Conservation (phyloP, 257 asterid species). For the Salvia hispanica region DNA sequence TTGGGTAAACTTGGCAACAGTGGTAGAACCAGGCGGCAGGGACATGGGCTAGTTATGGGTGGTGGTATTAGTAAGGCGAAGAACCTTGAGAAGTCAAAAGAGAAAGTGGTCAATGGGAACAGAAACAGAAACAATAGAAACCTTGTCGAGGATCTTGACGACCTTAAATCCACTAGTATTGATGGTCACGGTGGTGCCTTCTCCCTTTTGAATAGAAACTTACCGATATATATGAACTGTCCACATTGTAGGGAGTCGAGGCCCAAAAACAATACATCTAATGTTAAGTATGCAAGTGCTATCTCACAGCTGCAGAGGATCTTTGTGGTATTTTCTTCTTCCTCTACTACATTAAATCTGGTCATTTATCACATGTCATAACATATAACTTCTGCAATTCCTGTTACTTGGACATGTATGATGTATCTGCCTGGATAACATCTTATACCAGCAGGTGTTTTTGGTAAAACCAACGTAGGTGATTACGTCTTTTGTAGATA, state of each 20-base stretch:
- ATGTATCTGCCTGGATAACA: slow-evolving; percentile 7
- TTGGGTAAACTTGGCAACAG: slow-evolving; percentile 56
- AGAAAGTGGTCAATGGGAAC: slow-evolving; percentile 51
- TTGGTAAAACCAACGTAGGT: neutral
- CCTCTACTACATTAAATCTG: slow-evolving; percentile 31
- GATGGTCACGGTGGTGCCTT: slow-evolving; percentile 55
- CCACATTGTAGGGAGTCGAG: slow-evolving; percentile 70
- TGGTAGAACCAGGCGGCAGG: slow-evolving; percentile 58
- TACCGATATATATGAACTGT: slow-evolving; percentile 90
- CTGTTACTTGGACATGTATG: neutral
- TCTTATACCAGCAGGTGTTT: neutral
- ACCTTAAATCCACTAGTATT: slow-evolving; percentile 44
- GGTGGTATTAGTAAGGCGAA: slow-evolving; percentile 48
- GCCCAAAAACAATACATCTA: slow-evolving; percentile 45
- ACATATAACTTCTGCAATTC: slow-evolving; percentile 16
- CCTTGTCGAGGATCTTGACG: slow-evolving; percentile 48
- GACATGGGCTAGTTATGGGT: slow-evolving; percentile 55
- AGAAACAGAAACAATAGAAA: slow-evolving; percentile 31
- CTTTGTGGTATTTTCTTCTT: slow-evolving; percentile 63
- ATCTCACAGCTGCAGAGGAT: slow-evolving; percentile 95
- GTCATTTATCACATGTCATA: slow-evolving; percentile 7
- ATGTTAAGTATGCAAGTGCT: slow-evolving; percentile 67
- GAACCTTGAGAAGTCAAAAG: slow-evolving; percentile 60
- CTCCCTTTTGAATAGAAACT: slow-evolving; percentile 61
- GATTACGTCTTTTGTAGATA: neutral